Evolutionary conservation across 208 protist species (phyloP), one percentile per base, ranked within the genome.

Genomic region (Wallacemonas sp.): DNA sequence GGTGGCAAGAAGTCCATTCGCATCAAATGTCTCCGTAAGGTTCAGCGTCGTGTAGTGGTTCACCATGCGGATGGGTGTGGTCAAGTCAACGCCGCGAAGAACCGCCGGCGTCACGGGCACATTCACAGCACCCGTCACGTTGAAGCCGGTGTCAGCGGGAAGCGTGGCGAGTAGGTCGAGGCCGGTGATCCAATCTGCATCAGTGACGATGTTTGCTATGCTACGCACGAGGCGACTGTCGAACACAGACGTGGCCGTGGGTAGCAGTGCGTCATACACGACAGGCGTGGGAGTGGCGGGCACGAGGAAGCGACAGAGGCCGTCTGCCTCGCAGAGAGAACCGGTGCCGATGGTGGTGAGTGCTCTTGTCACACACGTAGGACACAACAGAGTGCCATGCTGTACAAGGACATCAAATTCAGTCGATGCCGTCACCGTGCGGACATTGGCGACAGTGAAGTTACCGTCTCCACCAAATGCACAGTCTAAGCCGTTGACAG

Each of bases 11-110:
- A 54, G 26, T 14, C 46, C n/a, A 17, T 54, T 31, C 21, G 26
- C 26, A 31, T 54, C 46, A 26, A 54, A 26, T 17, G 26, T 30
- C 31, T 54, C 46, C 5, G n/a, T 21, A 26, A 54, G 46, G 21
- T 54, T 54, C 24, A 31, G 22, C 46, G 46, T 31, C 8, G 46
- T 54, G 22, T 33, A 26, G 46, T 54, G 31, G 46, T 54, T 54
- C 15, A 54, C 22, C 9, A 54, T 3, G 26, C 46, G 46, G 26
- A 54, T 30, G 4, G 26, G 46, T 26, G 46, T 31, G 15, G 46
- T 26, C 46, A 54, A 6, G 17, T 54, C 46, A 19, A 54, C n/a
- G 46, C 24, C n/a, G 22, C 46, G 46, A 19, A 54, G 26, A 6
- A 15, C 17, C 15, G 21, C n/a, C 5, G 46, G 46, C 22, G 46